Conservation (phyloP, 768 basidiomycete genomes). For the Roridomyces roridus region DNA sequence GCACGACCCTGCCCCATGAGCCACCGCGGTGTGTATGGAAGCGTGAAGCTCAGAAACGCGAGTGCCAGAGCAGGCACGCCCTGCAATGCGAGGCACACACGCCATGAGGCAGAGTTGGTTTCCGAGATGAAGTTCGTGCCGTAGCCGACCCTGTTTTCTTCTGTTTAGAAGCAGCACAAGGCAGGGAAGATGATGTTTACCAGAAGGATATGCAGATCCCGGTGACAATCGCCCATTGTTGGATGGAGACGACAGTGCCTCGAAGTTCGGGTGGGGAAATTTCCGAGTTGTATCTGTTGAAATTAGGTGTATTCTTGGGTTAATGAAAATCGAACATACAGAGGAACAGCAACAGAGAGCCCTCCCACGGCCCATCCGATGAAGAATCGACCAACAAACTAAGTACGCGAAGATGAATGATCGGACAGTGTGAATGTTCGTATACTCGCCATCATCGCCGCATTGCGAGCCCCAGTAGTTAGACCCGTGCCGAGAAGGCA, state of each 20-base stretch:
- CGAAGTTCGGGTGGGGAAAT: constrained; percentile 45
- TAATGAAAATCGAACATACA: constrained; percentile 25
- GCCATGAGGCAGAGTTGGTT: constrained; percentile 32
- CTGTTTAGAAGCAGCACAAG: too few relatives aligned
- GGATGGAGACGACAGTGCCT: constrained; percentile 41
- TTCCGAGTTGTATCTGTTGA: constrained; percentile 43
- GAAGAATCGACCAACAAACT: constrained; percentile 53
- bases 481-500: constrained; percentile 26
- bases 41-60: constrained; percentile 31
- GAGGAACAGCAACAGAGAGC: constrained; percentile 41
- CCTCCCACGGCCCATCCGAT: constrained; percentile 68
- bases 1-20: constrained; percentile 43
- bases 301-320: constrained; percentile 23
- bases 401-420: background rate
- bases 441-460: constrained; percentile 21
- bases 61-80: constrained; percentile 43
- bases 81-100: constrained; percentile 43
- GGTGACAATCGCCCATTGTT: constrained; percentile 40
- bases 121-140: constrained; percentile 29
- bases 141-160: constrained; percentile 29
- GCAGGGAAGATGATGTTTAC: background rate
- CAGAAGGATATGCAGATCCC: constrained; percentile 34
- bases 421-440: background rate
- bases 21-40: constrained; percentile 53
- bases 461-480: constrained; percentile 27